Base-by-base conservation (phyloP, 106 monocot genomes). In the Dioscorea alata region DNA sequence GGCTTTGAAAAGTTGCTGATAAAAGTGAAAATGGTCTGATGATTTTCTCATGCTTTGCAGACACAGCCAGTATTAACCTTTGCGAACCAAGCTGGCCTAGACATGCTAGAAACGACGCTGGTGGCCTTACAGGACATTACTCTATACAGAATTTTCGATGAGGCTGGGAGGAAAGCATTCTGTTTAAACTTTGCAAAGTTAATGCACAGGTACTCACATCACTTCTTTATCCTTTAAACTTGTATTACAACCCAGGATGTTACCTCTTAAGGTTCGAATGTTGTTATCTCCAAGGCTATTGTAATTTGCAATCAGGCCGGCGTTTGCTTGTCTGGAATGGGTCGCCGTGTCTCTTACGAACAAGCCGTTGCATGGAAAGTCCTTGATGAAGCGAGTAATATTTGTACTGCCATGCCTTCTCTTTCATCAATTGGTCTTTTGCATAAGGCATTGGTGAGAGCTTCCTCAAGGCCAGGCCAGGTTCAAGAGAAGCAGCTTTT, bases 381-480 rank as follows among this genome's bases (percentile, higher is more conserved):
- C 0, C 69, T 90, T 0, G 76, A 75, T 24, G 92, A 90, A 35
- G 89, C 89, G 4, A 76, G 64, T 69, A 51, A 13, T 14, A 67
- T 80, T 17, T 87, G n/a, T n/a, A 92, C 66, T 99, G 89, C 75
- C 78, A 92, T 1, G 89, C 87, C 14, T 85, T 99, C 74, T 78
- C 74, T 49, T 99, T 99, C 76, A 48, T 90, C 61, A 99, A 92
- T 77, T 99, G 97, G 97, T 87, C 92, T 23, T 99, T 99, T 68
- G 65, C 87, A 22, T 87, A 31, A 73, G 28, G 28, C 28, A 28
- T 28, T 3, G 3, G 28, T 28, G 28, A 28, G 28, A n/a, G n/a
- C n/a, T n/a, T n/a, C n/a, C 28, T 1, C 28, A 28, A 28, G 28
- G 28, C 28, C 28, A 42, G n/a, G n/a, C n/a, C n/a, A 42, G 3